Evolutionary conservation across 768 basidiomycete genomes (phyloP).

Genomic region (Fomitopsis pulvina): DNA sequence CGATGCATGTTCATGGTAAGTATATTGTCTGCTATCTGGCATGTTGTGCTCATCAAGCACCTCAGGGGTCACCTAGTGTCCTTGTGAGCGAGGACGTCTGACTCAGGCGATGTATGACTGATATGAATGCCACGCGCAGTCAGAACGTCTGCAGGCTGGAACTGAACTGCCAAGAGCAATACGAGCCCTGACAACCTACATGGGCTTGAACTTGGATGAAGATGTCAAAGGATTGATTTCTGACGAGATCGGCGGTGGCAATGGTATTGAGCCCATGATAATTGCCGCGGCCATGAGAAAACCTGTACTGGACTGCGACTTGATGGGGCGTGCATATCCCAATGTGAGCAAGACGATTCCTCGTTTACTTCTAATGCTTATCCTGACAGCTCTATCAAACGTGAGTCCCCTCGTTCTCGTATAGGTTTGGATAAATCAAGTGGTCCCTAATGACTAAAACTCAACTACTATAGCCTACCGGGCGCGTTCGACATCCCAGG

Average conservation of each 20-base stretch:
- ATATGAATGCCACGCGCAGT: slow-evolving; percentile 2
- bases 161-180: slow-evolving; percentile 17
- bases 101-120: not conserved
- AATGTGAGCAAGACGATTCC: slow-evolving; percentile 12
- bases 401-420: too few relatives aligned
- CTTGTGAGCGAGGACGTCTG: slow-evolving; percentile 8
- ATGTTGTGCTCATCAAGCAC: not conserved
- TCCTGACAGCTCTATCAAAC: slow-evolving; percentile 21
- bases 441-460: too few relatives aligned
- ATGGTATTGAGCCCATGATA: slow-evolving; percentile 29
- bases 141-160: slow-evolving; percentile 21
- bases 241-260: slow-evolving; percentile 38
- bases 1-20: slow-evolving; percentile 22
- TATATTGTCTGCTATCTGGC: not conserved
- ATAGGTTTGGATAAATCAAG: too few relatives aligned
- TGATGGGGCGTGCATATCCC: slow-evolving; percentile 32
- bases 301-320: slow-evolving; percentile 29
- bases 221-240: slow-evolving; percentile 19
- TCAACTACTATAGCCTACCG: slow-evolving; percentile 14
- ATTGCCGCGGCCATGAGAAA: slow-evolving; percentile 22
- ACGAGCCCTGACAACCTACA: slow-evolving; percentile 18
- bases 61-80: slow-evolving; percentile 22
- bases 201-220: slow-evolving; percentile 7
- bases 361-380: too few relatives aligned
- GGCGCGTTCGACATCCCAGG: slow-evolving; percentile 20